Evolutionary conservation across 306 rosid species (phyloP), one percentile per base, ranked within the genome.

Genomic region (Quercus alba): DNA sequence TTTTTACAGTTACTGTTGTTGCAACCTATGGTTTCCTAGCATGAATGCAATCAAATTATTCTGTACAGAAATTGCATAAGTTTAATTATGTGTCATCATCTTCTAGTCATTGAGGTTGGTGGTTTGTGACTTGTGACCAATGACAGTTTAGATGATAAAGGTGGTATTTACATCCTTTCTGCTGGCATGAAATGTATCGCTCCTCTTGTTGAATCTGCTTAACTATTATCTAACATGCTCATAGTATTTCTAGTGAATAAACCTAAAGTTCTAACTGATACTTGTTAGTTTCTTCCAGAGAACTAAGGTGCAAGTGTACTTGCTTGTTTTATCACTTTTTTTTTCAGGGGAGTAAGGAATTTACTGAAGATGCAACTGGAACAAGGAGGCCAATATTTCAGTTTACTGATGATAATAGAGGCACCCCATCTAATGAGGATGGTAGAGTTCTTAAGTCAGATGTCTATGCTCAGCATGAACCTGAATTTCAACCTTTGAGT

Each of bases 301-400:
- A 41, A 49, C 30, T 81, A 30, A 63, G 38, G 35, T 25, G 5
- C 41, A 10, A 56, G 68, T 74, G 56, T 68, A 57, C 7, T n/a
- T 75, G 67, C 67, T 25, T 77, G 77, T 73, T 57, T 30, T 8
- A 63, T 86, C 49, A 25, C 12, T 41, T 80, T 78, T 56, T 8
- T 79, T 78, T 69, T 62, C 90, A 94, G 98, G 88, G 82, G 78
- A 78, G 19, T 78, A 71, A 82, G 35, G 83, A 85, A 77, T 77
- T 78, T 55, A 31, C 58, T 67, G 75, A 72, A 68, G 86, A 78
- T 55, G 75, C 66, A 20, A 20, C 64, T 80, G 87, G 63, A 52
- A 14, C 73, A 18, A 19, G 68, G 76, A 44, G 63, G 28, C 51
- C 80, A 70, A 81, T 77, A 25, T 61, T 82, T 72, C 85, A 84